phyloP scores from a whole-genome alignment of 2,329 filamentous ascomycete species.

The Cytospora mali region DNA sequence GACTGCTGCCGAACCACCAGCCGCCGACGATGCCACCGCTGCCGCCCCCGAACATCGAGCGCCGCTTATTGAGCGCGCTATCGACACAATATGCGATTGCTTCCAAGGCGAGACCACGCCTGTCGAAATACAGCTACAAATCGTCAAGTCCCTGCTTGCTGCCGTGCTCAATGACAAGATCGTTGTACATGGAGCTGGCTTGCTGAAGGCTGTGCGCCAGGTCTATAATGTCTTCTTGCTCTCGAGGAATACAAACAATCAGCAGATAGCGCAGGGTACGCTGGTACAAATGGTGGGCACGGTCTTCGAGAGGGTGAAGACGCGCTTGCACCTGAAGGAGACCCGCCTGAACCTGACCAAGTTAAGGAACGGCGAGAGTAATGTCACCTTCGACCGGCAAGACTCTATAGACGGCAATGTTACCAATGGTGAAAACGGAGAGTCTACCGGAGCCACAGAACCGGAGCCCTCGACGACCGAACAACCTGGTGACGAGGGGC shows the following conservation, averaged over 20 bases:
- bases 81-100: slow-evolving; percentile 99
- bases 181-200: slow-evolving; percentile 92
- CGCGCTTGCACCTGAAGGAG: slow-evolving; percentile 84
- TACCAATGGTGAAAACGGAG: slow-evolving; percentile 44
- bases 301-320: slow-evolving; percentile 93
- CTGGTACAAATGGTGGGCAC: slow-evolving; percentile 98
- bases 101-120: slow-evolving; percentile 96
- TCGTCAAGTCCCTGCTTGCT: slow-evolving; percentile 93
- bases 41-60: slow-evolving; percentile 50
- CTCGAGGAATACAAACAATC: slow-evolving; percentile 90
- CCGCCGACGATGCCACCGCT: slow-evolving; percentile 49
- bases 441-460: slow-evolving; percentile 37
- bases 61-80: slow-evolving; percentile 93
- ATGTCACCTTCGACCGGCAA: slow-evolving; percentile 53
- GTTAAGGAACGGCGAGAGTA: slow-evolving; percentile 56
- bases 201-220: slow-evolving; percentile 94
- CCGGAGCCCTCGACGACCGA: slow-evolving; percentile 35
- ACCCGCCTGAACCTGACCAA: slow-evolving; percentile 63
- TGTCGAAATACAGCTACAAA: slow-evolving; percentile 91
- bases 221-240: slow-evolving; percentile 99
- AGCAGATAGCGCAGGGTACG: slow-evolving; percentile 95
- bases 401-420: slow-evolving; percentile 41
- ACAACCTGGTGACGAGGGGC: slow-evolving; percentile 42
- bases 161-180: slow-evolving; percentile 99
- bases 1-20: slow-evolving; percentile 47